Conservation (phyloP, 768 basidiomycete species). For the Suillus americanus region DNA sequence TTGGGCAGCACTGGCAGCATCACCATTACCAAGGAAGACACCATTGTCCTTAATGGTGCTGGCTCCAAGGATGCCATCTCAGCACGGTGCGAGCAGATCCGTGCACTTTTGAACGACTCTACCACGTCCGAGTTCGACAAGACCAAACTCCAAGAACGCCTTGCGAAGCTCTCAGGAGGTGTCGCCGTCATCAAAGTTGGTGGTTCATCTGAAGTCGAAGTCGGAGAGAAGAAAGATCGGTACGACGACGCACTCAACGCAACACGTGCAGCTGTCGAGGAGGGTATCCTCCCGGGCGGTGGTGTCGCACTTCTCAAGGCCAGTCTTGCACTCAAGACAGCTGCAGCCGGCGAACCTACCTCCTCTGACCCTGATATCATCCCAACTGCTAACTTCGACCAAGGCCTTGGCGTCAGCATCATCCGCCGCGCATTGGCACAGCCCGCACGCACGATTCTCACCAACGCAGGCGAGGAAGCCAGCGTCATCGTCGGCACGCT, state of each 20-base stretch:
- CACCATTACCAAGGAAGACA: constrained; percentile 97
- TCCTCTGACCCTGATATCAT: constrained; percentile 65
- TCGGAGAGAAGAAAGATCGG: constrained; percentile 98
- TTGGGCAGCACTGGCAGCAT: constrained; percentile 90
- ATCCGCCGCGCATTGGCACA: constrained; percentile 82
- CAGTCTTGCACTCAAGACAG: constrained; percentile 63
- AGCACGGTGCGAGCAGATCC: constrained; percentile 95
- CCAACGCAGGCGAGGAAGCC: constrained; percentile 93
- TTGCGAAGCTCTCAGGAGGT: constrained; percentile 94
- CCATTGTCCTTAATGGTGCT: constrained; percentile 91
- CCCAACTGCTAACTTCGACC: constrained; percentile 90
- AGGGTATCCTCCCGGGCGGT: constrained; percentile 97
- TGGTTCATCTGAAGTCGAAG: constrained; percentile 91
- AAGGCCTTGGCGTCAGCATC: constrained; percentile 92
- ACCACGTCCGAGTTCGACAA: constrained; percentile 93
- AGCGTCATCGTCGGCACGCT: constrained; percentile 91
- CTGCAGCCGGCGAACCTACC: constrained; percentile 46
- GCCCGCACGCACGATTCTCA: constrained; percentile 85
- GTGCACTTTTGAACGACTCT: constrained; percentile 74
- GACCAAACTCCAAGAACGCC: constrained; percentile 92
- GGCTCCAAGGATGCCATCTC: constrained; percentile 89
- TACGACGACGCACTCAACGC: constrained; percentile 97
- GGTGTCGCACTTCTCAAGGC: constrained; percentile 93
- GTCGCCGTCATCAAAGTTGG: constrained; percentile 99
- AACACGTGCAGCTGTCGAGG: constrained; percentile 97